Percentiles rank a stretch among this genome's conserved stretches.
These are phyloP conservation scores for Phaeosphaeriaceae sp. DNA, from an alignment of 2,329 filamentous ascomycete genomes.

Conservation along the genomic window DNA sequence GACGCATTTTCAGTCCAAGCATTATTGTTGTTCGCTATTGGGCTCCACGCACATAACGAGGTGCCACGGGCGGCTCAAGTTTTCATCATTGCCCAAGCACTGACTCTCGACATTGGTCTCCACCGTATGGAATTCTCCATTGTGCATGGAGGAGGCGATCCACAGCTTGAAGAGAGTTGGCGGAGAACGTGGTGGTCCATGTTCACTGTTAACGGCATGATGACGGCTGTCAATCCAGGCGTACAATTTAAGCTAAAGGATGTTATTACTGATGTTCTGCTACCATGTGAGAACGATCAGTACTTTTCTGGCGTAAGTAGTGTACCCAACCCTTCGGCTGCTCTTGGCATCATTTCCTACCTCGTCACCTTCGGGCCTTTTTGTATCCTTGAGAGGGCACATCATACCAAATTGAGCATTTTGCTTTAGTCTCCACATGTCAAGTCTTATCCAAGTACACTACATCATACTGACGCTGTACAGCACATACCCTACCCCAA, in stretches of 20 bases:
- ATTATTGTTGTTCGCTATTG: constrained; percentile 76
- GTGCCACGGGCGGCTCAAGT: constrained; percentile 71
- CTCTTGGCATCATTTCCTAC: constrained; percentile 24
- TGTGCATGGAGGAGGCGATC: constrained; percentile 67
- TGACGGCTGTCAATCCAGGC: constrained; percentile 77
- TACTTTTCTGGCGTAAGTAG: constrained; percentile 56
- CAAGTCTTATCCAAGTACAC: background rate
- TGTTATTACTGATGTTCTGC: constrained; percentile 68
- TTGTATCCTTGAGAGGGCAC: background rate
- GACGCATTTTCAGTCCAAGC: constrained; percentile 73
- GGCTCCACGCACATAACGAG: constrained; percentile 77
- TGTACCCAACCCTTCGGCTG: constrained; percentile 1
- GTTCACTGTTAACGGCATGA: constrained; percentile 82
- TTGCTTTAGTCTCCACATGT: background rate
- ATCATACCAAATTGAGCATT: background rate
- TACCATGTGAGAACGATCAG: constrained; percentile 85
- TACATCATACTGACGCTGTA: constrained; percentile 8
- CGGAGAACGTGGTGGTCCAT: constrained; percentile 90
- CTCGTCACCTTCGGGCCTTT: constrained; percentile 4
- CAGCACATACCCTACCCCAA: constrained; percentile 45
- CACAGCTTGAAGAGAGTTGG: constrained; percentile 80
- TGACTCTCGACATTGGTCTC: constrained; percentile 79
- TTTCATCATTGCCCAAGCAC: constrained; percentile 69
- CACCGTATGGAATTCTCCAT: constrained; percentile 72
- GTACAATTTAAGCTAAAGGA: constrained; percentile 74